Base-by-base conservation (phyloP, 1,284 basidiomycete species). In the Mycena sp. region DNA sequence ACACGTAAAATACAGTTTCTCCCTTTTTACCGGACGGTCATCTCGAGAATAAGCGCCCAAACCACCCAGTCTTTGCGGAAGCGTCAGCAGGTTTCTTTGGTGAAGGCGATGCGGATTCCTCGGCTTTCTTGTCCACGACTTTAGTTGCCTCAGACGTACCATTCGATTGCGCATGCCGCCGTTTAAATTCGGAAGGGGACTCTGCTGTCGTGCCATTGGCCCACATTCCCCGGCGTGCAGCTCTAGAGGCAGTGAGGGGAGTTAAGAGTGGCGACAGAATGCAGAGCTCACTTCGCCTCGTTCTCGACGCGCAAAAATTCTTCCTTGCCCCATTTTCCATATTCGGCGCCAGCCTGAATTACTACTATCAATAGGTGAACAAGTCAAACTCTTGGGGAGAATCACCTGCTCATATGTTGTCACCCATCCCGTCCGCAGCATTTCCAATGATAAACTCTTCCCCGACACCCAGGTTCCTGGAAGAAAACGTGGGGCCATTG, bases 111-210 rank as follows among this genome's bases (percentile, higher is more conserved):
- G 21, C n/a, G 21, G 57, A 26, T 14, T 41, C 48, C 32, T 45
- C 45, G 25, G 51, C 48, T 38, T 43, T 51, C 49, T 57, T 62
- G 35, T 62, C 61, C 29, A 41, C 49, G 17, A 46, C 19, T 12
- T 56, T 61, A 19, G 43, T n/a, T n/a, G n/a, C 19, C 9, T 53
- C 61, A 2, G 52, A 37, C 26, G 32, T 59, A 12, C 52, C 57
- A 25, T 19, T 32, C n/a, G 50, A 44, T 29, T 53, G 50, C 14
- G 85, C 81, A 68, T 87, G 74, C 37, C 92, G 84, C 37, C 85
- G 86, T 77, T 96, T 96, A 75, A 93, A 96, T 59, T 93, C 90
- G 1, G 88, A 84, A 0, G 94, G 93, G 6, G 82, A 85, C 70
- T 96, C 94, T 10, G 82, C 80, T 7, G 71, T 70, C 12, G 75